phyloP scores from a whole-genome alignment of 129 eudicot species.

The Artemisia tridentata region DNA sequence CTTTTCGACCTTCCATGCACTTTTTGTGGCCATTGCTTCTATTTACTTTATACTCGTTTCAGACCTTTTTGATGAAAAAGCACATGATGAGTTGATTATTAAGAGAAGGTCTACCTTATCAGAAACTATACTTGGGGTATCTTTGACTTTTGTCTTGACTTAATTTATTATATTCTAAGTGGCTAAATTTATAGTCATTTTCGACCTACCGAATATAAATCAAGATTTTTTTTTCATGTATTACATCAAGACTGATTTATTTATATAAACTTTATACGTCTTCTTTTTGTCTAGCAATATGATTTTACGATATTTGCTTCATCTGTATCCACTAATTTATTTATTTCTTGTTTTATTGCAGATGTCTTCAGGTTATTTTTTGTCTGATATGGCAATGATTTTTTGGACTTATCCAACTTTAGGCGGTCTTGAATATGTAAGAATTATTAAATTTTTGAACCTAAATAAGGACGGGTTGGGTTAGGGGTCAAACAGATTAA shows the following conservation, averaged over 20 bases:
- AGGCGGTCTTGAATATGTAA: constrained; percentile 96
- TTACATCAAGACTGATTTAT: not conserved
- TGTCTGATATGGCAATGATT: constrained; percentile 82
- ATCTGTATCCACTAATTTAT: not conserved
- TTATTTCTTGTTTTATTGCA: constrained; percentile 29
- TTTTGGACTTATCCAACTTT: constrained; percentile 74
- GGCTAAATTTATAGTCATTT: not conserved
- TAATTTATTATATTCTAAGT: not conserved
- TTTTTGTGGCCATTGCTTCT: constrained; percentile 66
- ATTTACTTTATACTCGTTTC: constrained; percentile 57
- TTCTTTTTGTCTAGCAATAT: not conserved
- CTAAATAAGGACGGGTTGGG: too few relatives aligned
- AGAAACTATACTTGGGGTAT: constrained; percentile 67
- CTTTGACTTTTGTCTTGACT: constrained; percentile 12
- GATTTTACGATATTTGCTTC: not conserved
- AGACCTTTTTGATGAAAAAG: constrained; percentile 49
- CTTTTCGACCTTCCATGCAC: constrained; percentile 87
- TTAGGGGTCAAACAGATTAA: too few relatives aligned
- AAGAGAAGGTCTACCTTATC: constrained; percentile 56
- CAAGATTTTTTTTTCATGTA: not conserved
- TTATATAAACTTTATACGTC: not conserved
- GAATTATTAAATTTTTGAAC: constrained; percentile 21
- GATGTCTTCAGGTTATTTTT: constrained; percentile 87
- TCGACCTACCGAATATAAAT: not conserved
- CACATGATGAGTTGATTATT: constrained; percentile 36